Evolutionary conservation across 768 basidiomycete genomes (phyloP).

Genomic region (Leccinum barrowsii): DNA sequence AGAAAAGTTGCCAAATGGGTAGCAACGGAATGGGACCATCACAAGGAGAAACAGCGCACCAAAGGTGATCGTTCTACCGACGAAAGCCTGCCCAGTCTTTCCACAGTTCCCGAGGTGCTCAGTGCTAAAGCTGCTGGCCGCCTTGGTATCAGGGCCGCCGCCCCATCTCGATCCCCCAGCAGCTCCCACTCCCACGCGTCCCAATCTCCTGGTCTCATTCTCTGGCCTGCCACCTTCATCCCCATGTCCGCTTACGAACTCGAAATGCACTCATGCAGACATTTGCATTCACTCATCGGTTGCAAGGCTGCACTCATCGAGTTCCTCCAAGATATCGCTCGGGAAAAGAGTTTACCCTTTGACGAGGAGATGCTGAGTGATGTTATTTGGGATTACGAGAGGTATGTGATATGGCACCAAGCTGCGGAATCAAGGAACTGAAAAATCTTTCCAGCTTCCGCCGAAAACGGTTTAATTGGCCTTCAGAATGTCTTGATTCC

Average conservation of each 20-base stretch:
- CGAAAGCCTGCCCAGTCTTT: constrained; percentile 20
- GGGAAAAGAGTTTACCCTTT: constrained; percentile 18
- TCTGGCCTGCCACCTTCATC: constrained; percentile 58
- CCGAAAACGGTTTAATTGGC: constrained; percentile 68
- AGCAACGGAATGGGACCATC: constrained; percentile 33
- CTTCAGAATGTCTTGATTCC: constrained; percentile 40
- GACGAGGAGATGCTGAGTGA: constrained; percentile 26
- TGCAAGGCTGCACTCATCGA: constrained; percentile 57
- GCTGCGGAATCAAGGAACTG: constrained; percentile 6
- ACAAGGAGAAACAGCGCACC: constrained; percentile 21
- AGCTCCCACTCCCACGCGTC: constrained; percentile 27
- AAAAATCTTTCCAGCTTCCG: constrained; percentile 48
- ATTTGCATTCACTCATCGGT: constrained; percentile 60
- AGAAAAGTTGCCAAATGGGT: constrained; percentile 38
- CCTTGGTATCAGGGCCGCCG: constrained; percentile 32
- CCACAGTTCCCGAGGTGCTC: constrained; percentile 26
- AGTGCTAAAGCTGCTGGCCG: constrained; percentile 37
- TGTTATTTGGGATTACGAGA: constrained; percentile 35
- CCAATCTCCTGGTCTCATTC: constrained; percentile 62
- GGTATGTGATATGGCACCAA: constrained; percentile 20
- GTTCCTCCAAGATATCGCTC: constrained; percentile 38
- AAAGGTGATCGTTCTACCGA: constrained; percentile 28
- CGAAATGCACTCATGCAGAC: constrained; percentile 74
- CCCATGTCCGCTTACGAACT: constrained; percentile 55
- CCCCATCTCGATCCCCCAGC: constrained; percentile 12